Percentiles rank a stretch among this genome's conserved stretches.
phyloP scores from a whole-genome alignment of 169 alveolate genomes.

The Cyclospora cayetanensis region DNA sequence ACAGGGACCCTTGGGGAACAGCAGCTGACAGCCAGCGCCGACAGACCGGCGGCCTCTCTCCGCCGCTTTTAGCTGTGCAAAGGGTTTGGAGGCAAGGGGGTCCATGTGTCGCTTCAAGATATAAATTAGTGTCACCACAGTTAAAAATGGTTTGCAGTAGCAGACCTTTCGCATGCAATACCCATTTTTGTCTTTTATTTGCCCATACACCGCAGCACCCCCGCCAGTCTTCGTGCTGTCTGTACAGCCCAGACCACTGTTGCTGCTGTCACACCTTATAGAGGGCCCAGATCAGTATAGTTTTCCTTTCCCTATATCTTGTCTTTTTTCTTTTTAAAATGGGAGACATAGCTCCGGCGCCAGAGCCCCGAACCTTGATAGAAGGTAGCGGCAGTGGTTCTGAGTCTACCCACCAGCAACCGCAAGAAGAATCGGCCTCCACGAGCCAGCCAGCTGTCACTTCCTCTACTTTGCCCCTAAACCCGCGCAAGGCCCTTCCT shows the following conservation, averaged over 20 bases:
- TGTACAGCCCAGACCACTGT: too few species aligned
- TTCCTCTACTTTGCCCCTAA: background rate
- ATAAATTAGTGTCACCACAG: background rate
- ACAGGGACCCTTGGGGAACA: too few species aligned
- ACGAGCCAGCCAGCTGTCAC: background rate
- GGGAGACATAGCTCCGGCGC: background rate
- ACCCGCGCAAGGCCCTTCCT: background rate
- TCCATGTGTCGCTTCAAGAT: too few species aligned
- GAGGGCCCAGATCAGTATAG: too few species aligned
- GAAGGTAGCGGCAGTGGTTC: background rate
- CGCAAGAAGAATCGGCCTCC: too few species aligned
- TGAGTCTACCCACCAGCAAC: too few species aligned
- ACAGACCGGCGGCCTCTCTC: background rate
- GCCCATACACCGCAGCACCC: too few species aligned
- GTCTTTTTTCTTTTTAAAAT: background rate
- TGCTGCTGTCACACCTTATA: too few species aligned
- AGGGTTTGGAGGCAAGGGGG: too few species aligned
- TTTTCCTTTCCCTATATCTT: background rate
- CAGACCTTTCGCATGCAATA: background rate
- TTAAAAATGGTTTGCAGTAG: background rate
- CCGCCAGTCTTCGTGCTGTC: too few species aligned
- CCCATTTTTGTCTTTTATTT: too few species aligned
- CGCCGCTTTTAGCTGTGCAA: background rate
- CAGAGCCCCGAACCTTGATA: background rate
- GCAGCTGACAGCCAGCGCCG: background rate